phyloP scores from a whole-genome alignment of 2,329 filamentous ascomycete species.

The Ceratocystis alfenasii region DNA sequence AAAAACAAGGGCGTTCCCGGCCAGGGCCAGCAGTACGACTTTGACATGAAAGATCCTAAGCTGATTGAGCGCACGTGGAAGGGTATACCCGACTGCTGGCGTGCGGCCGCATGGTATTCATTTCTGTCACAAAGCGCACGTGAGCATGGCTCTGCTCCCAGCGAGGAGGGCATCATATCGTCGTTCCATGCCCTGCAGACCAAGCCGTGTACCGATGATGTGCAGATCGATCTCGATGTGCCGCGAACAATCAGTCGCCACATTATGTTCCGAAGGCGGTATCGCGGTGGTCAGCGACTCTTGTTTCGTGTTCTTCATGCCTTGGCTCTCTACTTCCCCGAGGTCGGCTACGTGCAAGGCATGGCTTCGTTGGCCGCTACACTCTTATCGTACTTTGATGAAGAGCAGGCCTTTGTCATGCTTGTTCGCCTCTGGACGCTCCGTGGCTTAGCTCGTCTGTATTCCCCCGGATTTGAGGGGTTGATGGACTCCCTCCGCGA shows the following conservation, averaged over 20 bases:
- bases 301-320: conserved; percentile 88
- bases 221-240: conserved; percentile 95
- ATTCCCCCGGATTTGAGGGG: conserved; percentile 71
- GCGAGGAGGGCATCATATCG: conserved; percentile 59
- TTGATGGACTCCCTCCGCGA: conserved; percentile 76
- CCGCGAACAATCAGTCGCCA: conserved; percentile 88
- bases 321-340: conserved; percentile 79
- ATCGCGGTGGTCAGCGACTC: conserved; percentile 81
- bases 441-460: conserved; percentile 73
- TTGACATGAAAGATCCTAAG: conserved; percentile 72
- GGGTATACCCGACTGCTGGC: conserved; percentile 92
- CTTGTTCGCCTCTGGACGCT: conserved; percentile 87
- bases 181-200: conserved; percentile 63
- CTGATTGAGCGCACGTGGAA: conserved; percentile 92
- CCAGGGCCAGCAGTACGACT: conserved; percentile 57
- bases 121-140: conserved; percentile 72
- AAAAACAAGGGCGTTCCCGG: conserved; percentile 39
- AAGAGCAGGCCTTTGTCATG: conserved; percentile 92
- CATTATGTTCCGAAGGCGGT: conserved; percentile 91
- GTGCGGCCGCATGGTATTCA: conserved; percentile 84
- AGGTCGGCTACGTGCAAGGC: conserved; percentile 90
- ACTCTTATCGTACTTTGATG: conserved; percentile 89
- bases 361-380: conserved; percentile 93
- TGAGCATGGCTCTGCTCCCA: conserved; percentile 44
- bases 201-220: conserved; percentile 71